Evolutionary conservation across 2,329 filamentous ascomycete species (phyloP).

Genomic region (Metarhizium humberi): DNA sequence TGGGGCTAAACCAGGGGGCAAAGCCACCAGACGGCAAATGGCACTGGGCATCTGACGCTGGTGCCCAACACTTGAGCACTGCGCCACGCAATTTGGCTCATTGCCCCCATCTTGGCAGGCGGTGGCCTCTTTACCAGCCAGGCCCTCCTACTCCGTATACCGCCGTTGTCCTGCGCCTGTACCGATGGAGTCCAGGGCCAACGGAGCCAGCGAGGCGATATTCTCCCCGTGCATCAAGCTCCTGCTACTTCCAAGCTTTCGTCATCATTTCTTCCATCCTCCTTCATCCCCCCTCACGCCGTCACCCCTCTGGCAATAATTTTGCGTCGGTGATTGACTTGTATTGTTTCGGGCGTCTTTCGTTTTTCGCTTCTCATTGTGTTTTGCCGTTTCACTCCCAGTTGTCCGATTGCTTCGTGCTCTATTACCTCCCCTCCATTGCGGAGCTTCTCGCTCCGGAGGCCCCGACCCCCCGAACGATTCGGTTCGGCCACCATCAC

Average conservation of each 20-base stretch:
- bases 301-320: neutral
- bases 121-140: no score
- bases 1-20: no score
- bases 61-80: no score
- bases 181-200: no score
- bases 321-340: neutral
- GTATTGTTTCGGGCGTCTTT: neutral
- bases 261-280: conserved; percentile 8
- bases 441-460: conserved; percentile 4
- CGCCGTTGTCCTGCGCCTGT: no score
- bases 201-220: neutral
- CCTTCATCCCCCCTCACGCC: conserved; percentile 7
- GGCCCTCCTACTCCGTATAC: no score
- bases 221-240: neutral
- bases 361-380: neutral
- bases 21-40: no score
- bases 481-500: neutral
- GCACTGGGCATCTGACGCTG: no score
- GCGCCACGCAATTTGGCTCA: no score
- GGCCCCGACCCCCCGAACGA: neutral
- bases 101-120: no score
- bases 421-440: neutral
- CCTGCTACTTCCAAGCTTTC: conserved; percentile 2
- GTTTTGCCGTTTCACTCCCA: neutral
- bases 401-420: conserved; percentile 5